Conservation (phyloP, 495 filamentous ascomycete genomes). For the Xylaria telfairii region DNA sequence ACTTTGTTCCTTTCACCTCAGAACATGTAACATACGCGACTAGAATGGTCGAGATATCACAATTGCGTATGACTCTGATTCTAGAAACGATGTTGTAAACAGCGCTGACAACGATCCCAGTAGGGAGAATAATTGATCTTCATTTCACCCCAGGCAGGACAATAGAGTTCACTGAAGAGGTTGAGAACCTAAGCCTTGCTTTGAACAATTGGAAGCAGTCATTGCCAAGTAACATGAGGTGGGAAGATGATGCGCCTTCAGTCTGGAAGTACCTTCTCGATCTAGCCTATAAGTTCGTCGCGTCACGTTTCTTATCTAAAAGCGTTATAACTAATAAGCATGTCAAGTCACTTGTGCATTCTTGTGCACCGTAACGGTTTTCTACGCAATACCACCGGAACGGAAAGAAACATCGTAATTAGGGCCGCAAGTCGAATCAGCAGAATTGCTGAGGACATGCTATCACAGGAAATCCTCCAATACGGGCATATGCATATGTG, state of each 20-base stretch:
- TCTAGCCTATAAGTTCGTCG: background rate
- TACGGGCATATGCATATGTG: background rate
- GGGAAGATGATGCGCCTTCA: background rate
- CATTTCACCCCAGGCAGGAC: slow-evolving; percentile 1
- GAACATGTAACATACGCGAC: background rate
- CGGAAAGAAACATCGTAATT: background rate
- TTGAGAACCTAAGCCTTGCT: slow-evolving; percentile 4
- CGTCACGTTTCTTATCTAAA: background rate
- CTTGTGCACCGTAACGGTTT: slow-evolving; percentile 1
- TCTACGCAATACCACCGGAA: background rate
- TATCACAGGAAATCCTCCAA: background rate
- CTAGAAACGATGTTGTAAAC: background rate
- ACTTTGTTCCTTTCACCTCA: background rate
- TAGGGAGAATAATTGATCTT: slow-evolving; percentile 2
- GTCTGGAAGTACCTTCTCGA: background rate
- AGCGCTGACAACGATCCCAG: background rate
- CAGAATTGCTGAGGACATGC: slow-evolving; percentile 1
- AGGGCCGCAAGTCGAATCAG: slow-evolving; percentile 1
- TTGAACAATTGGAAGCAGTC: background rate
- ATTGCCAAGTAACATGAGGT: background rate
- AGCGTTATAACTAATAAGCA: background rate
- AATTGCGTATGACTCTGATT: background rate
- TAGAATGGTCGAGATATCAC: slow-evolving; percentile 6
- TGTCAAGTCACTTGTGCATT: background rate
- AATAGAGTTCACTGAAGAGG: background rate